Evolutionary conservation across 2,329 filamentous ascomycete species (phyloP).

Genomic region (Botrytis deweyae): DNA sequence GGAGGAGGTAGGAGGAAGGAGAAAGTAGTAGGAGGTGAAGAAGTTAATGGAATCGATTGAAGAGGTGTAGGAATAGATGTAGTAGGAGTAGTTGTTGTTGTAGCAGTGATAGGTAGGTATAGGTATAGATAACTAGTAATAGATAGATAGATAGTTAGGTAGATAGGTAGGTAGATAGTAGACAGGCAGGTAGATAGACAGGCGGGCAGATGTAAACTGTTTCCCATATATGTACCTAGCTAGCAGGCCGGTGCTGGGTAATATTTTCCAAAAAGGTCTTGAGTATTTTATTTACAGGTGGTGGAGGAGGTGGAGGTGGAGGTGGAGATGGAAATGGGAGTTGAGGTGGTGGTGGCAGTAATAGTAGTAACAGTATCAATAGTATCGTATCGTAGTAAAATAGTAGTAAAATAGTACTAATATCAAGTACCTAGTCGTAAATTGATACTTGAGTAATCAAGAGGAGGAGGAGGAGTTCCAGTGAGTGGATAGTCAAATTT

Average conservation of each 20-base stretch:
- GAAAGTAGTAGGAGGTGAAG: neutral
- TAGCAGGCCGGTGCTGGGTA: neutral
- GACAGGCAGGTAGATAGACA: neutral
- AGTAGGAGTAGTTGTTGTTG: neutral
- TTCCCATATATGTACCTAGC: neutral
- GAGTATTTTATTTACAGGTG: neutral
- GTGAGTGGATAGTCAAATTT: neutral
- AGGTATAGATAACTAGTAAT: neutral
- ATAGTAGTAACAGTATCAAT: neutral
- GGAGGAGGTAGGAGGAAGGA: neutral
- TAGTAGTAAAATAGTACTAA: neutral
- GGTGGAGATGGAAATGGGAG: neutral
- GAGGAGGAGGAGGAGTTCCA: neutral
- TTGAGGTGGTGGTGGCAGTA: neutral
- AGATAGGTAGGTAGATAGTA: neutral
- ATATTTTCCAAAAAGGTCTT: neutral
- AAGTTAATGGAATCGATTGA: neutral
- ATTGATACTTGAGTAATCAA: neutral
- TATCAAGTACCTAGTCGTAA: neutral
- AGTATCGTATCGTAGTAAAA: no score
- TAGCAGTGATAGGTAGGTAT: neutral
- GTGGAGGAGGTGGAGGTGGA: neutral
- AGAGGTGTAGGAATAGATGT: neutral
- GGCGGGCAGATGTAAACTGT: neutral
- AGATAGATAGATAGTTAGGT: neutral